Percentiles rank a stretch among this genome's conserved stretches.
These are phyloP conservation scores for Fusarium hainanense DNA, from an alignment of 2,329 filamentous ascomycete genomes.

Conservation along the genomic window DNA sequence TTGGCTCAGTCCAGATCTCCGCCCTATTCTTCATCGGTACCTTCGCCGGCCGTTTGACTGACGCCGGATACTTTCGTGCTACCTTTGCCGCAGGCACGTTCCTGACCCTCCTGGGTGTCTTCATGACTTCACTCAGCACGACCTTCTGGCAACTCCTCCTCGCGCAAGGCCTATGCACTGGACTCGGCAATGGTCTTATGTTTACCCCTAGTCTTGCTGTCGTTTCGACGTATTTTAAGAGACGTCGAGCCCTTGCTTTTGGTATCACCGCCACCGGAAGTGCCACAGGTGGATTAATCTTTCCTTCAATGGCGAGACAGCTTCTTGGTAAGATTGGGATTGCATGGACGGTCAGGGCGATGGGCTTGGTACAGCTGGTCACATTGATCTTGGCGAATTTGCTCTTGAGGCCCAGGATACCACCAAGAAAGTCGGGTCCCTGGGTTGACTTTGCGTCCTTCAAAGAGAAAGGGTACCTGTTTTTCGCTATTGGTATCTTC, in stretches of 20 bases:
- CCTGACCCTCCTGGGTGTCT: conserved; percentile 57
- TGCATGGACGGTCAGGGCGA: conserved; percentile 63
- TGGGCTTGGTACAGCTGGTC: conserved; percentile 58
- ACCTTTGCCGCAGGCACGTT: conserved; percentile 53
- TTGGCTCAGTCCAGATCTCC: conserved; percentile 58
- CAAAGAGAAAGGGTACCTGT: conserved; percentile 5
- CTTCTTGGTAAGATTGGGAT: conserved; percentile 62
- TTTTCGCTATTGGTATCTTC: conserved; percentile 17
- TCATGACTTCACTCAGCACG: conserved; percentile 55
- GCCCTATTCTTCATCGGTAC: conserved; percentile 56
- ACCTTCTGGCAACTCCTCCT: conserved; percentile 63
- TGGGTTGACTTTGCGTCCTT: conserved; percentile 12
- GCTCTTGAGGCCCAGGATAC: conserved; percentile 51
- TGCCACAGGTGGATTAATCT: conserved; percentile 65
- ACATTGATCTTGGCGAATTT: conserved; percentile 54
- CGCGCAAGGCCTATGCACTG: conserved; percentile 60
- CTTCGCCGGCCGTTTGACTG: conserved; percentile 56
- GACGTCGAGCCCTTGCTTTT: conserved; percentile 65
- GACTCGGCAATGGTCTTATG: conserved; percentile 64
- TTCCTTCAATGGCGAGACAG: conserved; percentile 59
- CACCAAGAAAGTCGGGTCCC: conserved; percentile 6
- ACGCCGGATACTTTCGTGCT: conserved; percentile 56
- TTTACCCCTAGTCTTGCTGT: conserved; percentile 69
- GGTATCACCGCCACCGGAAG: conserved; percentile 69
- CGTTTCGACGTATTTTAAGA: conserved; percentile 71